Evolutionary conservation across 306 rosid species (phyloP), one percentile per base, ranked within the genome.

Genomic region (Sechiopsis laciniata): DNA sequence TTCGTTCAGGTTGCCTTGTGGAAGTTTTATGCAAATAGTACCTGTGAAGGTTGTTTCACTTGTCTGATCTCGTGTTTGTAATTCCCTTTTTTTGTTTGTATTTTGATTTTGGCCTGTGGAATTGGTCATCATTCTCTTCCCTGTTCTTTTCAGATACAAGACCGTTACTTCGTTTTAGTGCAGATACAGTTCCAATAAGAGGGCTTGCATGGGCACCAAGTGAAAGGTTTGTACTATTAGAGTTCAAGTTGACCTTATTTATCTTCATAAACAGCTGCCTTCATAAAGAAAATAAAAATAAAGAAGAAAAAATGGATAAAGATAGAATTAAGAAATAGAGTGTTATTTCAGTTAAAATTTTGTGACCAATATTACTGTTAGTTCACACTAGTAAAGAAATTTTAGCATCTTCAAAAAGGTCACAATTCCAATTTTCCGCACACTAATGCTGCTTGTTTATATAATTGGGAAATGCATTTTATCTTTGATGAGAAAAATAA

Each of bases 131-230:
- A 55, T 74, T 75, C 64, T 75, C 73, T 64, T 26, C 20, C 74
- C 20, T 78, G 8, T 68, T 54, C 45, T 88, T 48, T 83, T 81
- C 88, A 94, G 99, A 91, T 81, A 83, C 95, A 55, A 87, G 80
- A 74, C 96, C 96, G 59, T 60, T 94, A 75, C 96, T 90, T 75
- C 83, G 89, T 83, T 94, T 94, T 62, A 74, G 91, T 64, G 99
- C 87, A 50, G 97, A 89, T 80, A 85, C 91, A 72, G 88, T 78
- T 86, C 97, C 97, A 66, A 87, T 94, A 66, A 91, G 97, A 86
- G 82, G 89, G 19, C 80, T 94, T 83, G 87, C 96, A 65, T 93
- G 96, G 96, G 94, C 98, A 64, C 98, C 97, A 10, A 75, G 59
- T 84, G 88, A 85, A 80, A 86, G 96, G 98, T 93, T 75, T 82